A percentile compares a stretch with the other conserved stretches of the same genome.
Evolutionary conservation across 768 basidiomycete species (phyloP).

Genomic region (Sistotremastrum niveocremeum): DNA sequence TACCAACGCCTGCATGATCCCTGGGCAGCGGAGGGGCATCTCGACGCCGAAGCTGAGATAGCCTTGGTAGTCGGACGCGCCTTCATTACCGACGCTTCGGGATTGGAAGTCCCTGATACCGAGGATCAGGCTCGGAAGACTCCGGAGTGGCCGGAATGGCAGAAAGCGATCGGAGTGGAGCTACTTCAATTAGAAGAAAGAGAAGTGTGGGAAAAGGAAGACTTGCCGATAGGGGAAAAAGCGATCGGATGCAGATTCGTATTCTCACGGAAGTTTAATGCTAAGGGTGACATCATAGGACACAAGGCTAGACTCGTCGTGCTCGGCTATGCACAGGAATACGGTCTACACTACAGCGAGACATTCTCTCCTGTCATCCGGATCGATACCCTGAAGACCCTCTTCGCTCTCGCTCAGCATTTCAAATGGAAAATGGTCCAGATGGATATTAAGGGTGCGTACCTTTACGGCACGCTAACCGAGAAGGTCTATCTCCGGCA

Average conservation of each 20-base stretch:
- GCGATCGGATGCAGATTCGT: conserved; percentile 13
- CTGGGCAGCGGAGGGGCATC: no score
- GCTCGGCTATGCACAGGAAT: conserved; percentile 12
- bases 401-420: conserved; percentile 1
- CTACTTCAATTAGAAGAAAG: conserved; percentile 9
- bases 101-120: conserved; percentile 1
- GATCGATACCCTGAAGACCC: not conserved
- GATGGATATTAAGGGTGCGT: conserved; percentile 6
- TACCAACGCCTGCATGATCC: no score
- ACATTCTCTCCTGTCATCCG: conserved; percentile 8
- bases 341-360: conserved; percentile 16
- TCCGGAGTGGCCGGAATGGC: conserved; percentile 10
- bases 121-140: conserved; percentile 6
- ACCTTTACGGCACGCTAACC: conserved; percentile 4
- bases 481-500: conserved; percentile 6
- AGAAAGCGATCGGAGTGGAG: conserved; percentile 11
- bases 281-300: conserved; percentile 8
- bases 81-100: no score
- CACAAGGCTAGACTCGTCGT: conserved; percentile 16
- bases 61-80: no score
- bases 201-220: conserved; percentile 10
- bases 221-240: conserved; percentile 7
- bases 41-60: no score
- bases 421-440: conserved; percentile 5
- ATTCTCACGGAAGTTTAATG: conserved; percentile 12